Base-by-base conservation (phyloP, 2,329 filamentous ascomycete genomes). In the Cladophialophora carrionii region DNA sequence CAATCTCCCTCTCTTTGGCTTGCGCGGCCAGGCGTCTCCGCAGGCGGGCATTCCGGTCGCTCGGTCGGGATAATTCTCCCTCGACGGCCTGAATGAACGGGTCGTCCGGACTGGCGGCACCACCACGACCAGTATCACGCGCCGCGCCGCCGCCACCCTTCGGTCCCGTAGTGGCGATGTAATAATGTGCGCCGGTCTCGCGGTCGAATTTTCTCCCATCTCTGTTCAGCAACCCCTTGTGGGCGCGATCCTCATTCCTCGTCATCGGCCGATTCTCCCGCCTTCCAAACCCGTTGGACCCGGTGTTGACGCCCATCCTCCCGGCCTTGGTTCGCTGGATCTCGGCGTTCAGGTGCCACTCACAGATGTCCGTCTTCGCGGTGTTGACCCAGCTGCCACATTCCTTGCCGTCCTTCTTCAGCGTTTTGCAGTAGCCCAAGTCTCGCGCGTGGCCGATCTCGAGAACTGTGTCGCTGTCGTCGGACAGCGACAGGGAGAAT, bases 301-400 rank as follows among this genome's bases (percentile, higher is more conserved):
- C 89, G 12, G 83, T 85, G 73, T 93, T 96, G 66, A 97, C 84
- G 73, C 96, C 92, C 81, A 93, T 88, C 41, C 93, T 84, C 0
- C 83, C 81, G 10, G 86, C 81, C 32, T 86, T 83, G 74, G 87
- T 85, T 74, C 91, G 93, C 61, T 88, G 85, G 2, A 98, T 80
- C 29, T 91, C 89, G 29, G 91, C 81, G 71, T 96, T 92, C 70
- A 96, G 87, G 77, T 99, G 95, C 71, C 90, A 99, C 70, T 96
- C 92, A 78, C 95, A 99, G 75, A 90, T 91, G 72, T 96, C 88
- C 0, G 93, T 96, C 72, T 92, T 91, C 60, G 92, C 87, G 70
- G 86, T 87, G 76, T 99, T 94, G 65, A 99, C 84, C 95, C 95
- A 99, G 31, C 85, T 80, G 37, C 85, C 87, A 76, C 95, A 99